phyloP scores from a whole-genome alignment of 148 eudicot species.

The Dianthus caryophyllus region DNA sequence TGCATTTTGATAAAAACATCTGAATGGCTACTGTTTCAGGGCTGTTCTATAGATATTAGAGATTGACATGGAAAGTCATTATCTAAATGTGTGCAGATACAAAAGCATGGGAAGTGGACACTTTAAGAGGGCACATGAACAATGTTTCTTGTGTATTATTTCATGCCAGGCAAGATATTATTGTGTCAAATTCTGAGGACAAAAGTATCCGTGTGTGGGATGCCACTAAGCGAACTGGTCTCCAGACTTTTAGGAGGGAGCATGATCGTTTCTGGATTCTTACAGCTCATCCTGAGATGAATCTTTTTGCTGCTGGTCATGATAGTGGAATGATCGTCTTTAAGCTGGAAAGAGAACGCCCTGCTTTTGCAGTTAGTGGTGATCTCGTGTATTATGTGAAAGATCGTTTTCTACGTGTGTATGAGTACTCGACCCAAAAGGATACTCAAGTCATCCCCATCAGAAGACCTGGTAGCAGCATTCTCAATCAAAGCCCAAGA shows the following conservation, averaged over 20 bases:
- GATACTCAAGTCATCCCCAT: conserved; percentile 70
- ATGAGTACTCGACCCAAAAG: conserved; percentile 41
- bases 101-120: conserved; percentile 95
- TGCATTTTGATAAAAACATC: background rate
- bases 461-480: conserved; percentile 78
- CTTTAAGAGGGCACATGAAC: conserved; percentile 15
- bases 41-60: no score
- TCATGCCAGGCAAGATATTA: conserved; percentile 84
- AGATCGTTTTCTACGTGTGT: conserved; percentile 76
- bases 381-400: conserved; percentile 79
- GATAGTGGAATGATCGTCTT: conserved; percentile 98
- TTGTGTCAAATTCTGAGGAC: conserved; percentile 95
- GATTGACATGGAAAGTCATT: conserved; percentile 12
- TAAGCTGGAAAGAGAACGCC: conserved; percentile 94
- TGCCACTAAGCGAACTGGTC: conserved; percentile 89
- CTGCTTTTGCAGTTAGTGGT: conserved; percentile 82
- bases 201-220: conserved; percentile 99
- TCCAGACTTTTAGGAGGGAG: conserved; percentile 94
- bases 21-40: no score
- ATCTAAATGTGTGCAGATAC: conserved; percentile 70
- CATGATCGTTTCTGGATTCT: conserved; percentile 98
- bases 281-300: conserved; percentile 89
- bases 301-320: conserved; percentile 94
- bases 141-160: conserved; percentile 88
- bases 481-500: conserved; percentile 82